Evolutionary conservation across 75 land plant species (phyloP).

Genomic region (Sequoia sempervirens): DNA sequence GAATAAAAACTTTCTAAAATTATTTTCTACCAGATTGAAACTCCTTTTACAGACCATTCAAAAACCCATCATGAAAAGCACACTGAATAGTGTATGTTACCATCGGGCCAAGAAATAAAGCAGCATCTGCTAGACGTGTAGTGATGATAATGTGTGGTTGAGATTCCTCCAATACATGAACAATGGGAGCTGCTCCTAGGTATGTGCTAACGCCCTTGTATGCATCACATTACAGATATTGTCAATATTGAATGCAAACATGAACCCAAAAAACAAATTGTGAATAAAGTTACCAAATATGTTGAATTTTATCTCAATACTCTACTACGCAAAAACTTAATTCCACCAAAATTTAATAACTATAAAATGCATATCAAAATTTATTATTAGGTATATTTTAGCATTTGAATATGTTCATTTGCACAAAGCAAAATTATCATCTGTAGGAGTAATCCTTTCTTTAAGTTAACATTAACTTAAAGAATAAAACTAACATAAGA

Average conservation of each 20-base stretch:
- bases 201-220: constrained; percentile 77
- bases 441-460: not conserved
- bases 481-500: not conserved
- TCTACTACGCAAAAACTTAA: not conserved
- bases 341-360: not conserved
- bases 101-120: constrained; percentile 90
- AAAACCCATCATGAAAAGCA: not conserved
- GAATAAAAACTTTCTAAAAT: not conserved
- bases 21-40: not conserved
- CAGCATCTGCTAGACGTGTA: constrained; percentile 85
- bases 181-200: constrained; percentile 86
- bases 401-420: not conserved
- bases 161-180: constrained; percentile 62
- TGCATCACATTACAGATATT: constrained; percentile 6
- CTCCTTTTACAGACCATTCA: not conserved
- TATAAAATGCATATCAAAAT: not conserved
- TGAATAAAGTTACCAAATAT: not conserved
- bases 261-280: not conserved
- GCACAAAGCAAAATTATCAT: not conserved
- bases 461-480: not conserved
- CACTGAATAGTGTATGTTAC: constrained; percentile 29
- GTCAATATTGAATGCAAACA: not conserved
- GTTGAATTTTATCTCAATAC: not conserved
- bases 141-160: constrained; percentile 79
- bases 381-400: not conserved